A percentile compares a stretch with the other conserved stretches of the same genome.
phyloP scores from a whole-genome alignment of 1,284 basidiomycete genomes.

The Sanghuangporus sanghuang region DNA sequence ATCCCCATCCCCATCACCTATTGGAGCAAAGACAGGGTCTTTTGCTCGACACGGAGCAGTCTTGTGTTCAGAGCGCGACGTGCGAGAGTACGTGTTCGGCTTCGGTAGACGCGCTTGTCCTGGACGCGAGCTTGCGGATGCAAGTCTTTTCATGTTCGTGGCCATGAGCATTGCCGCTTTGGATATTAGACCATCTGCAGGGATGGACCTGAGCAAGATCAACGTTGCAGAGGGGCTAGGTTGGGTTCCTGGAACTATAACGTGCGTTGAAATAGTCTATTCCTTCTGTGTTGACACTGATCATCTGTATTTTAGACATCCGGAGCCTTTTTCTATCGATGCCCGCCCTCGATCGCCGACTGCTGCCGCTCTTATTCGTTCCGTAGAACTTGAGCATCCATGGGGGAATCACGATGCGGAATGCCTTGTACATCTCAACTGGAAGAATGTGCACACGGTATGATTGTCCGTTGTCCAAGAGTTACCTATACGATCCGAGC shows the following conservation, averaged over 20 bases:
- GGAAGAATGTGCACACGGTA: background rate
- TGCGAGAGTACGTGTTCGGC: slow-evolving; percentile 12
- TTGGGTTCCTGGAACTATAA: slow-evolving; percentile 11
- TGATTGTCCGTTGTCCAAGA: too few relatives aligned
- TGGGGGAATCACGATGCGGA: slow-evolving; percentile 12
- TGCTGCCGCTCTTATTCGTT: slow-evolving; percentile 7
- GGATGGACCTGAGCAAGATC: background rate
- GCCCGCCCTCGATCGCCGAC: slow-evolving; percentile 22
- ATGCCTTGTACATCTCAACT: slow-evolving; percentile 8
- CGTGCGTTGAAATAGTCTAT: slow-evolving; percentile 6
- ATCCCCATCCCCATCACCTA: background rate
- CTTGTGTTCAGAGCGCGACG: slow-evolving; percentile 8
- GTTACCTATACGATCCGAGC: too few relatives aligned
- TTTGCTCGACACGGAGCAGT: background rate
- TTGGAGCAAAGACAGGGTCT: background rate
- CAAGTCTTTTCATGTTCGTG: slow-evolving; percentile 20
- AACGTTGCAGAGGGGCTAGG: background rate
- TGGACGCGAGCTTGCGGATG: slow-evolving; percentile 18
- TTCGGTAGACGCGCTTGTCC: slow-evolving; percentile 16
- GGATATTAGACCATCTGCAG: slow-evolving; percentile 1
- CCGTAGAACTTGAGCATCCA: slow-evolving; percentile 15
- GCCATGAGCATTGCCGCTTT: slow-evolving; percentile 11
- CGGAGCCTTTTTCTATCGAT: slow-evolving; percentile 20
- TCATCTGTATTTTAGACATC: slow-evolving; percentile 19
- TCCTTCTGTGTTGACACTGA: background rate